Conservation (phyloP, 177 flowering plant genomes). For the Telopea speciosissima region DNA sequence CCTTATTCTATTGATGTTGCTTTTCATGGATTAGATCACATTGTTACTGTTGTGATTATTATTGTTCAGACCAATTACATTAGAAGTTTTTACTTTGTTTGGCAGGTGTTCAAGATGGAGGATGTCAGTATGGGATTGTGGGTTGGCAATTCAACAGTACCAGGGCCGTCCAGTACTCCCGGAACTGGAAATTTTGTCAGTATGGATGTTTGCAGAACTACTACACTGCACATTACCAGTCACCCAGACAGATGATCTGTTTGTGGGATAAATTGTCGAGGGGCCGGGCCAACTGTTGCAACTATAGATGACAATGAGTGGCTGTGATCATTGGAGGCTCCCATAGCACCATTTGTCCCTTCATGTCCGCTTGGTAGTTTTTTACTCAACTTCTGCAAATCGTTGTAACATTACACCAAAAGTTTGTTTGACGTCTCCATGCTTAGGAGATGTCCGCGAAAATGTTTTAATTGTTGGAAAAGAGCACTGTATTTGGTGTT, state of each 20-base stretch:
- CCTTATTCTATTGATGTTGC: neutral
- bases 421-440: too few relatives aligned
- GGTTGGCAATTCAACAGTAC: conserved; percentile 69
- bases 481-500: neutral
- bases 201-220: conserved; percentile 66
- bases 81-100: neutral
- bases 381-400: too few relatives aligned
- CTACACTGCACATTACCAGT: conserved; percentile 73
- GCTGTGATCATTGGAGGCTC: neutral
- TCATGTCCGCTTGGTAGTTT: too few relatives aligned
- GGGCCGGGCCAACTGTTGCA: conserved; percentile 62
- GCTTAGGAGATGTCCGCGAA: neutral
- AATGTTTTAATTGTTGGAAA: neutral
- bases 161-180: conserved; percentile 48
- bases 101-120: conserved; percentile 65
- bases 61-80: neutral
- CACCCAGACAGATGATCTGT: conserved; percentile 81
- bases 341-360: neutral
- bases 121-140: conserved; percentile 93
- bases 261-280: conserved; percentile 60
- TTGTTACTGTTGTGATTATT: neutral
- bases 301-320: conserved; percentile 42
- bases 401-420: neutral
- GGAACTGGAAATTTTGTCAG: conserved; percentile 70
- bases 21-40: neutral